Percentiles rank a stretch among this genome's conserved stretches.
phyloP scores from a whole-genome alignment of 23 red algal species.

The Gracilaria gracilis region DNA sequence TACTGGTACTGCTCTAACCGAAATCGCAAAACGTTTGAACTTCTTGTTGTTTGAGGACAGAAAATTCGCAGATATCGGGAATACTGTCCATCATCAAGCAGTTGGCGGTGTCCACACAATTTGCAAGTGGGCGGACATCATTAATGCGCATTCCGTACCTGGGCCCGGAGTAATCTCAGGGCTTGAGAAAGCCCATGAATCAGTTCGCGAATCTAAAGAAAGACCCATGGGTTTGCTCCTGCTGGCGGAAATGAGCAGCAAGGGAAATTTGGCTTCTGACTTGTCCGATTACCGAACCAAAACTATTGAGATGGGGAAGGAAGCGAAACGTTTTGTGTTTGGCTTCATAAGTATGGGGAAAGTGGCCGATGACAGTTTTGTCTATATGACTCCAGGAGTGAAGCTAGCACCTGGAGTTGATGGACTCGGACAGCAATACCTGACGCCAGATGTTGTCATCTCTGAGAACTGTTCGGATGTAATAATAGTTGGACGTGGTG shows the following conservation, averaged over 20 bases:
- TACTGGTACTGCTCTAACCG: conserved; percentile 55
- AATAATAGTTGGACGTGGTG: conserved; percentile 96
- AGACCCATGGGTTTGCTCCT: conserved; percentile 77
- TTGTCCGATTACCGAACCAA: conserved; percentile 73
- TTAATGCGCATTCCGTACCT: conserved; percentile 93
- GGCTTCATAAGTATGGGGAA: conserved; percentile 92
- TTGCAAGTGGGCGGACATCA: conserved; percentile 86
- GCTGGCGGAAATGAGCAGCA: conserved; percentile 93
- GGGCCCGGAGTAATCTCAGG: conserved; percentile 86
- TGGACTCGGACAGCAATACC: conserved; percentile 91
- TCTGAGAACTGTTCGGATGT: conserved; percentile 72
- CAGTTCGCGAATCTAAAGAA: conserved; percentile 5
- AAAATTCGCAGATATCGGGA: conserved; percentile 99
- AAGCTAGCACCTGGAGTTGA: conserved; percentile 80
- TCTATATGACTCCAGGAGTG: conserved; percentile 95
- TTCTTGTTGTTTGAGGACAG: conserved; percentile 98
- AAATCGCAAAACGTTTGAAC: conserved; percentile 72
- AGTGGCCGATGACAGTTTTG: conserved; percentile 74
- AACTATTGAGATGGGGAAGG: conserved; percentile 79
- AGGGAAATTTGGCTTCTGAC: conserved; percentile 84
- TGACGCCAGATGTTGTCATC: conserved; percentile 83
- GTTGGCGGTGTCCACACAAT: conserved; percentile 83
- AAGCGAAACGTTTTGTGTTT: conserved; percentile 73
- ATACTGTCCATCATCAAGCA: conserved; percentile 83
- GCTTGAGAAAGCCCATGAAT: conserved; percentile 62